Evolutionary conservation across 352 stramenopile genomes (phyloP).

Genomic region (Pythium vanterpoolii): DNA sequence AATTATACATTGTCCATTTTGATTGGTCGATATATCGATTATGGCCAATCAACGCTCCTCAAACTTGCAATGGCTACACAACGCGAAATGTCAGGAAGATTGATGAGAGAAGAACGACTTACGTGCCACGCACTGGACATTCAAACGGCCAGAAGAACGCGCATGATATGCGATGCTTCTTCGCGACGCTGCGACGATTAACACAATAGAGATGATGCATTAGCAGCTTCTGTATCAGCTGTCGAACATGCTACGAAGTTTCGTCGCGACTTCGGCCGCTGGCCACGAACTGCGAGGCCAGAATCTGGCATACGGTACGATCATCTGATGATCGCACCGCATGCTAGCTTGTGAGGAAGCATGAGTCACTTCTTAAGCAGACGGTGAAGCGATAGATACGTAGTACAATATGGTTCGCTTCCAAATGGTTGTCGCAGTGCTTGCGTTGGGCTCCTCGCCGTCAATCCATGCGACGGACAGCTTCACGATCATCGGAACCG

Average conservation of each 20-base stretch:
- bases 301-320: neutral
- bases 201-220: neutral
- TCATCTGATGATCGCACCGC: neutral
- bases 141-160: neutral
- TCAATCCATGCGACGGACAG: neutral
- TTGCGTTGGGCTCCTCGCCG: neutral
- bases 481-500: slow-evolving; percentile 4
- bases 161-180: neutral
- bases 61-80: slow-evolving; percentile 4
- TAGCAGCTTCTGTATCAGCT: neutral
- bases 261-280: neutral
- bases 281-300: neutral
- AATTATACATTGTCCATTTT: neutral
- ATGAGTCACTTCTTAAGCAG: neutral
- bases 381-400: neutral
- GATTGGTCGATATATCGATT: neutral
- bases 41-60: neutral
- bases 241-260: neutral
- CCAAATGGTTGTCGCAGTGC: neutral
- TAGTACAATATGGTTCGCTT: neutral
- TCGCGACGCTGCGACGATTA: neutral
- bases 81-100: neutral
- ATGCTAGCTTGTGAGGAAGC: too few species aligned
- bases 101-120: neutral
- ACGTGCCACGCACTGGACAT: neutral